Evolutionary conservation across 2,329 filamentous ascomycete genomes (phyloP), one percentile per base, ranked within the genome.

Genomic region (Penicillium expansum): DNA sequence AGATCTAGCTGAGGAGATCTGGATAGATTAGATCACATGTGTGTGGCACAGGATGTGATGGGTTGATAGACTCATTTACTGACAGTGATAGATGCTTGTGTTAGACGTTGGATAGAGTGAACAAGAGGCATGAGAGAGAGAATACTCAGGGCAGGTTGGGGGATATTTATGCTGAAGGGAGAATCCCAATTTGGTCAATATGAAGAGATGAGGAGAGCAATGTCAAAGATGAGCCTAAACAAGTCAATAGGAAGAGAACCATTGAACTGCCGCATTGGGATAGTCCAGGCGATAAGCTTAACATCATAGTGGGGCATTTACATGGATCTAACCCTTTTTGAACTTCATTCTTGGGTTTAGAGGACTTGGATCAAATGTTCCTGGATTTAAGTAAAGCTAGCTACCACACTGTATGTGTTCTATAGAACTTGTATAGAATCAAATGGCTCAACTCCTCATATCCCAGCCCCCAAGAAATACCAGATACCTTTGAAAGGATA

Each of bases 261-360:
- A 13, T 22, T 24, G n/a, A 41, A n/a, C 41, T 42, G 43, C 58
- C 56, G 10, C 2, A 56, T 56, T 32, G 51, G 59, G 51, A 55
- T 48, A 44, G 49, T 59, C 49, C 37, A 48, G 18, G 48, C 54
- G 57, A 60, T 41, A 52, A 52, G 29, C 38, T 52, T 52, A 32
- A 51, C 48, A 43, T 24, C 48, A 18, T 51, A 24, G 48, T 41
- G 48, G 38, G n/a, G 48, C 13, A 10, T 16, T 32, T 14, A 11
- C 11, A 33, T 45, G 29, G 44, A 22, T 11, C 44, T 33, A 47
- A 33, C 44, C 29, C 8, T 22, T 47, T 47, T 32, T 14, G 18
- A 20, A 44, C n/a, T 27, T 43, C 14, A 13, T 41, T 8, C 11
- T 2, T 43, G 11, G 7, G 3, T 7, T 9, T 14, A 9, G 20